Percentiles rank a stretch among this genome's conserved stretches.
phyloP scores from a whole-genome alignment of 2,329 filamentous ascomycete genomes.

The Penicillium corylophilum region DNA sequence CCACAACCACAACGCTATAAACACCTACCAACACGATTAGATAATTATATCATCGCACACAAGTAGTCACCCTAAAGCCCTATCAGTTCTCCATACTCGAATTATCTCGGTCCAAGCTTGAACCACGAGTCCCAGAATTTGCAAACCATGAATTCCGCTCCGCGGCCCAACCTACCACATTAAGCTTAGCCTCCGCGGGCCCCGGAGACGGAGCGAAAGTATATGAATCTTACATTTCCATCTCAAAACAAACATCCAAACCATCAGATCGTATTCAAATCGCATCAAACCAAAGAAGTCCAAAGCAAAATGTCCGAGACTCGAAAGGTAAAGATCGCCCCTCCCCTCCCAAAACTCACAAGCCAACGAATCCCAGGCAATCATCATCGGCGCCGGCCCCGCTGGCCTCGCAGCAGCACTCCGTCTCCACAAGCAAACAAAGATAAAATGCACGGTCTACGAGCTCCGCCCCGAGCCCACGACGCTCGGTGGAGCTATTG shows the following conservation, averaged over 20 bases:
- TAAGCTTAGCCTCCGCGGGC: neutral
- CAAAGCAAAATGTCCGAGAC: neutral
- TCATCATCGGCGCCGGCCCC: conserved; percentile 17
- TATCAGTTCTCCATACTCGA: neutral
- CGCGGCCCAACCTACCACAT: neutral
- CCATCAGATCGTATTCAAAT: neutral
- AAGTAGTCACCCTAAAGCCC: neutral
- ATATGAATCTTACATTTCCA: conserved; percentile 2
- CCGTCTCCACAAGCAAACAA: conserved; percentile 12
- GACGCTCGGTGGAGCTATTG: conserved; percentile 32
- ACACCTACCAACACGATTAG: neutral
- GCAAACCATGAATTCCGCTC: neutral
- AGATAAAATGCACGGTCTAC: conserved; percentile 25
- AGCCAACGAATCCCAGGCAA: conserved; percentile 7
- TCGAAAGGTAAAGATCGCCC: neutral
- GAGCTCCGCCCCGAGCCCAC: conserved; percentile 30
- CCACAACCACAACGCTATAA: neutral
- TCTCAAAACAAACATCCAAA: neutral
- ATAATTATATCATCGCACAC: neutral
- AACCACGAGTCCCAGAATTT: neutral
- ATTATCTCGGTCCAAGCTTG: neutral
- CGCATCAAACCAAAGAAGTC: neutral
- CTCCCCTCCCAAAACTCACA: neutral
- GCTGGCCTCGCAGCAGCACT: conserved; percentile 17
- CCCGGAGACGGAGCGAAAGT: neutral